A percentile compares a stretch with the other conserved stretches of the same genome.
These are phyloP conservation scores for Fusarium nelsonii DNA, from an alignment of 2,329 filamentous ascomycete genomes.

Conservation along the genomic window DNA sequence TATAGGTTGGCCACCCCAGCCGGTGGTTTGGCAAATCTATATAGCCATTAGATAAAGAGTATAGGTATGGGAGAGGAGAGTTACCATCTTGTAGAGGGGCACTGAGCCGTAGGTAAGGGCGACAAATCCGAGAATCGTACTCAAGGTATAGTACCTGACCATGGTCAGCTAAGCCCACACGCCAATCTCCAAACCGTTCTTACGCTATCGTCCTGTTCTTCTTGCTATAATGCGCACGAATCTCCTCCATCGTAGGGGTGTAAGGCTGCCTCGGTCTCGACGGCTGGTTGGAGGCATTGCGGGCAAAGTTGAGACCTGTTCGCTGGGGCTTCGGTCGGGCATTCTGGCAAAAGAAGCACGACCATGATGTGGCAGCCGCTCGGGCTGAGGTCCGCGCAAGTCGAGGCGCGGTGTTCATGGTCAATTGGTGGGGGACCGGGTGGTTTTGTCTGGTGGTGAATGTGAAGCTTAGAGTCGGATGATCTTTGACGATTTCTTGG, in stretches of 20 bases:
- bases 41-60: background rate
- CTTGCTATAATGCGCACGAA: slow-evolving; percentile 72
- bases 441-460: slow-evolving; percentile 21
- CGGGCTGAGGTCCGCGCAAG: slow-evolving; percentile 51
- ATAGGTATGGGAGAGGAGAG: slow-evolving; percentile 7
- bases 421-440: slow-evolving; percentile 37
- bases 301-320: slow-evolving; percentile 45
- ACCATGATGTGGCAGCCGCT: slow-evolving; percentile 50
- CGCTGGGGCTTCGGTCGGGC: slow-evolving; percentile 48
- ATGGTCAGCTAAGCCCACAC: slow-evolving; percentile 33
- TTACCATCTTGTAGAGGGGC: slow-evolving; percentile 87
- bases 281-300: slow-evolving; percentile 51
- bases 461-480: slow-evolving; percentile 39
- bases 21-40: slow-evolving; percentile 85
- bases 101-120: slow-evolving; percentile 86
- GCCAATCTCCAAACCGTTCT: background rate
- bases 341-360: slow-evolving; percentile 56
- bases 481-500: slow-evolving; percentile 46
- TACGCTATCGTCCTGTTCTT: slow-evolving; percentile 74
- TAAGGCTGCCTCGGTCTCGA: slow-evolving; percentile 44
- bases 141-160: slow-evolving; percentile 77
- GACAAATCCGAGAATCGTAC: slow-evolving; percentile 82
- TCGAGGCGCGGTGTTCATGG: slow-evolving; percentile 58
- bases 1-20: slow-evolving; percentile 93
- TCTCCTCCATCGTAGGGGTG: slow-evolving; percentile 68